A percentile compares a stretch with the other conserved stretches of the same genome.
phyloP scores from a whole-genome alignment of 2,329 filamentous ascomycete genomes.

The Trichoderma brevicompactum region DNA sequence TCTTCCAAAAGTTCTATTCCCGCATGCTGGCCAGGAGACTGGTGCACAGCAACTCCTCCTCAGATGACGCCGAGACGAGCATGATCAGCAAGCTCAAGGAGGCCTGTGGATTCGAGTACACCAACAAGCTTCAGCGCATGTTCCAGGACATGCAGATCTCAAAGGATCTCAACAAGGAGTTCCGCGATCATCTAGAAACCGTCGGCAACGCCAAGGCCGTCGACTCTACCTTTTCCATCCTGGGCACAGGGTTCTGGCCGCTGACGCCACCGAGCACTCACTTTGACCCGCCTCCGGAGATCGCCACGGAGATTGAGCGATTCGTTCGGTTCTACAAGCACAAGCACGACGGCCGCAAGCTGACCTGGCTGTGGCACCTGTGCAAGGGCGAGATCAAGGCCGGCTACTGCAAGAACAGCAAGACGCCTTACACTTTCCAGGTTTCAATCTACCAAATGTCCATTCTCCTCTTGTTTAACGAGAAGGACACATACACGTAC shows the following conservation, averaged over 20 bases:
- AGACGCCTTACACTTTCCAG: conserved; percentile 94
- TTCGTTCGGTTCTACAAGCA: conserved; percentile 92
- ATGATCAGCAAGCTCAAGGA: conserved; percentile 99
- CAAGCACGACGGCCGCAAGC: conserved; percentile 94
- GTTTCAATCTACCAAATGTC: conserved; percentile 99
- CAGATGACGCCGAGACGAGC: conserved; percentile 95
- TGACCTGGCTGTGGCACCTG: conserved; percentile 97
- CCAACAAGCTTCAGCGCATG: conserved; percentile 99
- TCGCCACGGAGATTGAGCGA: conserved; percentile 84
- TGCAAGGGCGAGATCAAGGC: conserved; percentile 97
- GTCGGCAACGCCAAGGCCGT: conserved; percentile 65
- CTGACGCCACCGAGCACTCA: conserved; percentile 83
- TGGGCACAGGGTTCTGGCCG: conserved; percentile 98
- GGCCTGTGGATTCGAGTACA: conserved; percentile 98
- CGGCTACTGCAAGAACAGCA: conserved; percentile 86
- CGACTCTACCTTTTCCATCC: conserved; percentile 88
- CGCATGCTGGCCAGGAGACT: conserved; percentile 93
- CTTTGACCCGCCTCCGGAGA: conserved; percentile 84
- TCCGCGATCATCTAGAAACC: conserved; percentile 73
- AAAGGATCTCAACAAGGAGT: conserved; percentile 91
- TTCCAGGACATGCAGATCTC: conserved; percentile 99
- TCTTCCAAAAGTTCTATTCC: conserved; percentile 99
- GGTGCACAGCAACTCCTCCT: conserved; percentile 93
- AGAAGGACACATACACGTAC: conserved; percentile 81
- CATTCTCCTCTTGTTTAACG: conserved; percentile 92